Base-by-base conservation (phyloP, 495 filamentous ascomycete genomes). In the Bacidia gigantensis region DNA sequence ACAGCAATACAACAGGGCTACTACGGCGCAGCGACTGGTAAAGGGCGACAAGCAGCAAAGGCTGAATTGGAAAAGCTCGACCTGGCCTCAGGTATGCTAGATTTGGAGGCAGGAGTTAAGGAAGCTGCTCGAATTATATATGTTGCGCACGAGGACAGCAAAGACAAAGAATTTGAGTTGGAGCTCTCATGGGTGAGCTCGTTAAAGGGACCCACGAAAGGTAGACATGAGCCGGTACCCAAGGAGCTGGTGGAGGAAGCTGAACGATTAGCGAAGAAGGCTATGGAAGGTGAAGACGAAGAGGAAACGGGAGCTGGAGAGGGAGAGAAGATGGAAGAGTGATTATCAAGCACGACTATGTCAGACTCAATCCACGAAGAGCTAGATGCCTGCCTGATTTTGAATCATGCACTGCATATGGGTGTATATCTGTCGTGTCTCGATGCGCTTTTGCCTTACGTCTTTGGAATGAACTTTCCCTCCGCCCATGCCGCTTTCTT, bases 181-280 rank as follows among this genome's bases (percentile, higher is more conserved):
- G 92, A 98, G 74, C 95, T 98, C 92, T 89, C 85, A 56, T 98
- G 92, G 92, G 82, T 97, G 58, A 93, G 86, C 67, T 78, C 75
- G 20, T 60, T 78, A 41, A 78, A 84, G 42, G 87, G 87, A 12
- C 85, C 87, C n/a, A 93, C 89, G 35, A 88, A 90, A 68, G 89
- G 89, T 47, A 79, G 76, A 55, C 92, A 98, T 62, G 78, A 87
- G 67, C 87, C 89, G 65, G 92, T 98, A 41, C 92, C 92, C 51
- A 87, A 84, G 71, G 83, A 83, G 51, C 67, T 97, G 39, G 70
- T 83, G 20, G 89, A 94, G 62, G 90, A 96, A 71, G 92, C 93
- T 12, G 89, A 96, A 73, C 78, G 75, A 63, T 73, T 81, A 56
- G 87, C 87, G n/a, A 88, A 87, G 74, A 82, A 80, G 71, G 73